A percentile compares a stretch with the other conserved stretches of the same genome.
Evolutionary conservation across 2,329 filamentous ascomycete species (phyloP).

Genomic region (Nothophoma quercina): DNA sequence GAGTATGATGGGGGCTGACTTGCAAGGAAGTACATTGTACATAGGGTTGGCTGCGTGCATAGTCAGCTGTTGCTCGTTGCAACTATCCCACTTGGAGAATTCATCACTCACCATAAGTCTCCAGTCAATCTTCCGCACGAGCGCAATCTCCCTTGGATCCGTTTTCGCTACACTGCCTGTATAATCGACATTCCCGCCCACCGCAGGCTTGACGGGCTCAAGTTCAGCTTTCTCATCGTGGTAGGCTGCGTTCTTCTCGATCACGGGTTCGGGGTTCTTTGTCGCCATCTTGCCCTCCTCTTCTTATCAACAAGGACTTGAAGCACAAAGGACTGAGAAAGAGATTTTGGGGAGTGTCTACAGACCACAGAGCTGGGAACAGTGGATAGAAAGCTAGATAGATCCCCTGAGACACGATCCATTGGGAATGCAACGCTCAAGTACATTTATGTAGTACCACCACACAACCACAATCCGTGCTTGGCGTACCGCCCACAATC

Average conservation of each 20-base stretch:
- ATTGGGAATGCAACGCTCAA: slow-evolving; percentile 6
- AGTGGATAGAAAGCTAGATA: background rate
- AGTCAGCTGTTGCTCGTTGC: slow-evolving; percentile 6
- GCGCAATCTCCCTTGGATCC: slow-evolving; percentile 41
- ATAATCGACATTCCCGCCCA: slow-evolving; percentile 33
- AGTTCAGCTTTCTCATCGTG: slow-evolving; percentile 32
- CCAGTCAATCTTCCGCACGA: slow-evolving; percentile 45
- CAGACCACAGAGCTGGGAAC: background rate
- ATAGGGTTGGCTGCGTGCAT: slow-evolving; percentile 48
- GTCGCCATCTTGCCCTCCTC: slow-evolving; percentile 6
- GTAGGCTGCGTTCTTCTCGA: slow-evolving; percentile 21
- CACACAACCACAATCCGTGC: background rate
- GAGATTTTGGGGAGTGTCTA: background rate
- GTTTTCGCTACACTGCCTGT: slow-evolving; percentile 44
- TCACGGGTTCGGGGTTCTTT: background rate
- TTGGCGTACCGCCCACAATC: background rate
- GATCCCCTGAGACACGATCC: background rate
- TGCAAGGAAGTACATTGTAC: slow-evolving; percentile 52
- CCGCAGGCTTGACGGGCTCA: slow-evolving; percentile 23
- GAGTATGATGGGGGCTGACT: no score
- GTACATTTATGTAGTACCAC: slow-evolving; percentile 5
- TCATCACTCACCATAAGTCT: slow-evolving; percentile 42
- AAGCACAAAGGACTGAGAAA: background rate
- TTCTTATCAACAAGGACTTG: slow-evolving; percentile 8
- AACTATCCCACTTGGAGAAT: no score